phyloP scores from a whole-genome alignment of 768 basidiomycete species.

The Leccinum incarnatum region DNA sequence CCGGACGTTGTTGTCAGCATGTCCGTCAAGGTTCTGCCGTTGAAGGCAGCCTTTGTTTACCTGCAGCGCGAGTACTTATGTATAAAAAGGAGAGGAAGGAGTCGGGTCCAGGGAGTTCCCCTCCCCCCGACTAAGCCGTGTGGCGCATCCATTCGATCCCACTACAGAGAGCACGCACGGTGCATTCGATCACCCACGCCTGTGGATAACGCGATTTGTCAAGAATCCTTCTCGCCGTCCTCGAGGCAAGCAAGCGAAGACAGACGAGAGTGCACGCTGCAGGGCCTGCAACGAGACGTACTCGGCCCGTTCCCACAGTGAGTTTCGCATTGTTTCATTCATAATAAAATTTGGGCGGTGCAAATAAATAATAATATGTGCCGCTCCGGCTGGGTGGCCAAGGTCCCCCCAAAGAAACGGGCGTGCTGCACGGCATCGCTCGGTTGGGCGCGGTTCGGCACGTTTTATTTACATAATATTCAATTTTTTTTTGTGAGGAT shows the following conservation, averaged over 20 bases:
- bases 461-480: slow-evolving; percentile 23
- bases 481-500: slow-evolving; percentile 7
- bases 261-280: slow-evolving; percentile 17
- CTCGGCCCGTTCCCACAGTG: slow-evolving; percentile 24
- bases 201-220: slow-evolving; percentile 26
- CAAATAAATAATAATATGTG: slow-evolving; percentile 26
- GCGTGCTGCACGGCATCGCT: slow-evolving; percentile 19
- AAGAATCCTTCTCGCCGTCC: slow-evolving; percentile 27
- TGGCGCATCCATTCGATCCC: slow-evolving; percentile 13
- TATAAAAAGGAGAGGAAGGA: slow-evolving; percentile 22
- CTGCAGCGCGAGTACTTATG: not conserved
- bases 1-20: slow-evolving; percentile 18
- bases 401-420: slow-evolving; percentile 17
- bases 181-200: slow-evolving; percentile 21
- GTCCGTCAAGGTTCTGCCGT: slow-evolving; percentile 2
- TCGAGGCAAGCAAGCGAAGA: slow-evolving; percentile 34
- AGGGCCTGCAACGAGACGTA: slow-evolving; percentile 11
- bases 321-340: slow-evolving; percentile 33
- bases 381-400: slow-evolving; percentile 19
- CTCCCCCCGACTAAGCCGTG: slow-evolving; percentile 10
- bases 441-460: slow-evolving; percentile 26
- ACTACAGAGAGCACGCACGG: slow-evolving; percentile 3
- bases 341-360: slow-evolving; percentile 23
- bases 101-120: not conserved
- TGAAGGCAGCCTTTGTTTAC: slow-evolving; percentile 9